Evolutionary conservation across 2,329 filamentous ascomycete genomes (phyloP).

Genomic region (Iodosphaeria phyllophila): DNA sequence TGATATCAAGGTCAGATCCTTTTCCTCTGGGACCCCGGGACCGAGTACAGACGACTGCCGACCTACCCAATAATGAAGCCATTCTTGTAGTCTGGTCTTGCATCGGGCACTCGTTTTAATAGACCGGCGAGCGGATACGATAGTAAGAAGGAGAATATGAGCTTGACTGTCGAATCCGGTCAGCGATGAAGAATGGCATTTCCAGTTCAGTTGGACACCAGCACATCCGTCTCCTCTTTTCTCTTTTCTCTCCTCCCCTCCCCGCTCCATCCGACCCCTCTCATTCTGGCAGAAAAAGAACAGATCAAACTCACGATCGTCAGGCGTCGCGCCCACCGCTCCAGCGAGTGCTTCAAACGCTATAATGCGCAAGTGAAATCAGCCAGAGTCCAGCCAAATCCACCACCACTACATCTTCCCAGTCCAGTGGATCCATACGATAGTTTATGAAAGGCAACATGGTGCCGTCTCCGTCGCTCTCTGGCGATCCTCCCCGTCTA

Average conservation of each 20-base stretch:
- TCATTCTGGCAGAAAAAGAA: too few species aligned
- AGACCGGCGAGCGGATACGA: slow-evolving; percentile 83
- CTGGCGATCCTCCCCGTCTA: too few species aligned
- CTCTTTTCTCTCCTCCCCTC: too few species aligned
- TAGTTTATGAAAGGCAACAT: slow-evolving; percentile 5
- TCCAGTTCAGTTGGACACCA: too few species aligned
- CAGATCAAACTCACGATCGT: slow-evolving; percentile 17
- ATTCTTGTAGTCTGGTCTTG: slow-evolving; percentile 71
- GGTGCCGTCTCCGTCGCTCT: not conserved
- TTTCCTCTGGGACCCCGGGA: not conserved
- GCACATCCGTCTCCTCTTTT: too few species aligned
- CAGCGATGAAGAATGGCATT: too few species aligned
- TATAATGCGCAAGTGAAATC: slow-evolving; percentile 4
- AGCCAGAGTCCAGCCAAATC: not conserved
- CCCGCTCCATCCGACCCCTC: too few species aligned
- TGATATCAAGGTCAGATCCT: slow-evolving; percentile 12
- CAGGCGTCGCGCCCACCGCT: slow-evolving; percentile 15
- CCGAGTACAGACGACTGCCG: not conserved
- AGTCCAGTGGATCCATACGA: slow-evolving; percentile 1
- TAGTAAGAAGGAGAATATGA: slow-evolving; percentile 74
- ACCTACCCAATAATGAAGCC: slow-evolving; percentile 60
- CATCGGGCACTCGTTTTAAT: slow-evolving; percentile 79
- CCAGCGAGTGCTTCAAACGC: slow-evolving; percentile 16
- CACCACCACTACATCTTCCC: not conserved
- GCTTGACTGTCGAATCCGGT: slow-evolving; percentile 55